These are phyloP conservation scores for Hypseocharis bilobata DNA, from an alignment of 441 rosid species.

Conservation along the genomic window DNA sequence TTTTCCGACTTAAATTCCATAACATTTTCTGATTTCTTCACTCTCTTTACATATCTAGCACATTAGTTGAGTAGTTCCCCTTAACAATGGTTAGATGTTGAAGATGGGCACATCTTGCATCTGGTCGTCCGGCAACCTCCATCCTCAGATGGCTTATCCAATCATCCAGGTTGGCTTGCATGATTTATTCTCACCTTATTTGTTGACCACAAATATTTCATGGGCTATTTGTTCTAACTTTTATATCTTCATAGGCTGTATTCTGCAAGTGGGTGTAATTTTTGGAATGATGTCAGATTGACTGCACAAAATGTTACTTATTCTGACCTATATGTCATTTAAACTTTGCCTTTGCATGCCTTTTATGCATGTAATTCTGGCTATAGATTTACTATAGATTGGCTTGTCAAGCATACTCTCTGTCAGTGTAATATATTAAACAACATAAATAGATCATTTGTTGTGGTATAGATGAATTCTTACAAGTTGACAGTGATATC, in stretches of 20 bases:
- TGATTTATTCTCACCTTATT: background rate
- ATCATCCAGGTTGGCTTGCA: slow-evolving; percentile 19
- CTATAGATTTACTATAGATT: background rate
- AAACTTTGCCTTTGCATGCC: background rate
- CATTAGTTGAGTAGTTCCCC: background rate
- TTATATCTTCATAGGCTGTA: background rate
- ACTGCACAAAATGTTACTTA: background rate
- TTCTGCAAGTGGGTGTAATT: background rate
- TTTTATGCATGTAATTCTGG: background rate
- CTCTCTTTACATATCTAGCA: background rate
- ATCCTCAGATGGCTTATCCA: slow-evolving; percentile 12
- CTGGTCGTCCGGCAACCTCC: slow-evolving; percentile 24
- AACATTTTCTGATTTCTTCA: background rate
- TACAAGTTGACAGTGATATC: background rate
- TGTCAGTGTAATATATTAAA: too few species aligned
- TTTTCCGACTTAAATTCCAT: background rate
- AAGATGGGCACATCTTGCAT: slow-evolving; percentile 30
- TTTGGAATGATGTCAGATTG: background rate
- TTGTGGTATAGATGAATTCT: background rate
- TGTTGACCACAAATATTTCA: background rate
- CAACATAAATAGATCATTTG: too few species aligned
- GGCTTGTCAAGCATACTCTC: background rate
- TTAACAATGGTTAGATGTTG: slow-evolving; percentile 22
- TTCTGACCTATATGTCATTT: background rate
- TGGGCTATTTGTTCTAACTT: background rate